phyloP scores from a whole-genome alignment of 176 grass and related monocot species.

The Lolium multiflorum region DNA sequence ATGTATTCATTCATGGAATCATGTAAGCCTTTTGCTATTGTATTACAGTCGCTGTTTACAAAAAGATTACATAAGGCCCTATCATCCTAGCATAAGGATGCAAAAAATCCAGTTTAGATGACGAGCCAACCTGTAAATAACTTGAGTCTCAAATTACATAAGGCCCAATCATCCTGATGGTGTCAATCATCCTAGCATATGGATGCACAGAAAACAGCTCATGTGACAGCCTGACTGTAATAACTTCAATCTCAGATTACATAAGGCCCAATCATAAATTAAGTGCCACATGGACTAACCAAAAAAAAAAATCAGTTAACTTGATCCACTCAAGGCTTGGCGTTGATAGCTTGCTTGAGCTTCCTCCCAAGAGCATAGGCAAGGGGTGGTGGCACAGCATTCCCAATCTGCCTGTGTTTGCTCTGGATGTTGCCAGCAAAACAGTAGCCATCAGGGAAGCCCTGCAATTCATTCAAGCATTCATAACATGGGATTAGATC shows the following conservation, averaged over 20 bases:
- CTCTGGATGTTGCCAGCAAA: conserved; percentile 83
- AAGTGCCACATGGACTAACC: neutral
- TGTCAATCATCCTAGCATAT: neutral
- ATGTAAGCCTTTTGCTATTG: no score
- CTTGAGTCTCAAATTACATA: conserved; percentile 4
- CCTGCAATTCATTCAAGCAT: conserved; percentile 43
- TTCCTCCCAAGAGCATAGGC: conserved; percentile 73
- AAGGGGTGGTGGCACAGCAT: conserved; percentile 79
- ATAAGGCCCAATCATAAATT: neutral
- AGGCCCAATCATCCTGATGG: neutral
- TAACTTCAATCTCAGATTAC: neutral
- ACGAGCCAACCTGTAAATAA: no score
- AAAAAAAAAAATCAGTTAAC: neutral
- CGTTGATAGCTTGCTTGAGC: conserved; percentile 68
- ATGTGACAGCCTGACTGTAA: neutral
- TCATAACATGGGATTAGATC: neutral
- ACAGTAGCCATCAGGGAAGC: conserved; percentile 67
- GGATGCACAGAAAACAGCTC: conserved; percentile 5
- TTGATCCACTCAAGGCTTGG: conserved; percentile 32
- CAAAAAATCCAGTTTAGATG: no score
- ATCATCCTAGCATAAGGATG: neutral
- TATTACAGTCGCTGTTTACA: no score
- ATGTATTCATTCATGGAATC: no score
- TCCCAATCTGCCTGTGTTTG: conserved; percentile 81
- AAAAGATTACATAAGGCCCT: neutral